A percentile compares a stretch with the other conserved stretches of the same genome.
Conservation (phyloP, 441 rosid species). For the Jatropha podagrica region DNA sequence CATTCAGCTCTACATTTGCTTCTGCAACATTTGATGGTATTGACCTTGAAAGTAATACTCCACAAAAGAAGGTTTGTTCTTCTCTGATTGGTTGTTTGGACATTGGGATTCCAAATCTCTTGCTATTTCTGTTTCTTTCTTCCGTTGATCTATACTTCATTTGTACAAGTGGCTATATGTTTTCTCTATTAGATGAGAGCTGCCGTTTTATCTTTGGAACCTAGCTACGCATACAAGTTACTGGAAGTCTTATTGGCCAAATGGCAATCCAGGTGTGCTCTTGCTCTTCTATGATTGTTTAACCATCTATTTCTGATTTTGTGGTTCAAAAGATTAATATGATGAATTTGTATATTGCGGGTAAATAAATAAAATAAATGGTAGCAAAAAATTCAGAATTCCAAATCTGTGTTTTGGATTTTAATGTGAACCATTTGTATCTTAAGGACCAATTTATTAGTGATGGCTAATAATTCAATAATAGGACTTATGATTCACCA, state of each 20-base stretch:
- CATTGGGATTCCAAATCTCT: not conserved
- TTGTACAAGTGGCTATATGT: constrained; percentile 5
- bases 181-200: constrained; percentile 58
- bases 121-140: not conserved
- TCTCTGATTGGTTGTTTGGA: not conserved
- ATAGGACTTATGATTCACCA: not conserved
- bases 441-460: not conserved
- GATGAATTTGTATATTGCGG: not conserved
- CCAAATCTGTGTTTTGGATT: not conserved
- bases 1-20: constrained; percentile 30
- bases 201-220: constrained; percentile 61
- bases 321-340: not conserved
- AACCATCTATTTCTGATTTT: not conserved
- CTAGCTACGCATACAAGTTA: constrained; percentile 58
- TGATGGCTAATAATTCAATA: not conserved
- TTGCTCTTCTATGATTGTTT: constrained; percentile 16
- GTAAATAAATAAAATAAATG: not conserved
- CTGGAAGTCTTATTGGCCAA: constrained; percentile 57
- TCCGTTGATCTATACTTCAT: not conserved
- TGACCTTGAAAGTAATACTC: constrained; percentile 57
- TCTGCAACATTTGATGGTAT: constrained; percentile 44
- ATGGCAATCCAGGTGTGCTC: constrained; percentile 88
- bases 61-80: constrained; percentile 70
- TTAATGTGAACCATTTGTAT: not conserved
- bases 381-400: not conserved